Base-by-base conservation (phyloP, 2,329 filamentous ascomycete species). In the Ascocoryne sarcoides region DNA sequence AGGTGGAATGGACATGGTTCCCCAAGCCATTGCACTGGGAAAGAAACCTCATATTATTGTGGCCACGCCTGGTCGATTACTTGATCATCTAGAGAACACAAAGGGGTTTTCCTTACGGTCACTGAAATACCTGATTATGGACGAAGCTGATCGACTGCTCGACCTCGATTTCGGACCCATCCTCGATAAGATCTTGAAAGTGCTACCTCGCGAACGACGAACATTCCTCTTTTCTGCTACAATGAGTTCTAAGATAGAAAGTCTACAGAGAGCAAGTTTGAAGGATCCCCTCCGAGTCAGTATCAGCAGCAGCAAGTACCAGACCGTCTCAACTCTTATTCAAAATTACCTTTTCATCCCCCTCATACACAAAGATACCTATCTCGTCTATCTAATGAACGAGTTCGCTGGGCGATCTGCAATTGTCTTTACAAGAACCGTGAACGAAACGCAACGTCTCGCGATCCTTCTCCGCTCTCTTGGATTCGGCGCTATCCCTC, bases 21-120 rank as follows among this genome's bases (percentile, higher is more conserved):
- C 85, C 0, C 92, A 98, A 61, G 66, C 84, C 1, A 93, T 98
- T 48, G 84, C 89, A 0, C 74, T 98, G 0, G 87, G 84, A n/a
- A 95, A 95, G 71, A 90, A 90, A 54, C 92, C 92, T 5, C 92
- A 98, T 57, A 81, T 98, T 17, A 70, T 96, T 16, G 89, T 96
- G 29, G 90, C 90, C 0, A 95, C 90, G 0, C 90, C 90, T 0
- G 90, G 89, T 38, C 78, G 90, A 42, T 67, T 95, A 16, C 70
- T 95, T 4, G 92, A 96, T 56, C 92, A 98, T 54, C 68, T 96
- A 7, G 88, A 96, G 60, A 95, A 95, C 64, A 98, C 92, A 2
- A 95, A 95, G 62, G 90, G 92, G 9, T 96, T 98, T 64, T 89
- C 83, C 2, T 67, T 96, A 36, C 76, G 83, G 20, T 73, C 75